These are phyloP conservation scores for Penicillium sp. DNA, from an alignment of 2,329 filamentous ascomycete species.

Conservation along the genomic window DNA sequence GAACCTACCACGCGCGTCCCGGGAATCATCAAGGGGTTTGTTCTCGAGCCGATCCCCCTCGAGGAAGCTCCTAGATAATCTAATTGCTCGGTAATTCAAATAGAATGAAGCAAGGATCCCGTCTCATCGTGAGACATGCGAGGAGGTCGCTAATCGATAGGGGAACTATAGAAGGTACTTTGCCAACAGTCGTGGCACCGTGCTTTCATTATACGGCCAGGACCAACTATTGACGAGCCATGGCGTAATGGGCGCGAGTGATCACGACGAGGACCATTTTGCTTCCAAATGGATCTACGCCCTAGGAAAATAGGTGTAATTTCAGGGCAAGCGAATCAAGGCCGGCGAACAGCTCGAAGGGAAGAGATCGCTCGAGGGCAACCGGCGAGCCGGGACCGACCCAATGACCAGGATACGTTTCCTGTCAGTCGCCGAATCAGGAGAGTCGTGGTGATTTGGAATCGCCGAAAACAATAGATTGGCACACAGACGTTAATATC, in stretches of 20 bases:
- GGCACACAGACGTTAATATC: slow-evolving; percentile 21
- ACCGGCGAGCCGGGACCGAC: slow-evolving; percentile 22
- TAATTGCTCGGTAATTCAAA: slow-evolving; percentile 14
- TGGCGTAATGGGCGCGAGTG: not conserved
- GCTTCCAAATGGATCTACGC: not conserved
- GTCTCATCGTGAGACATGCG: slow-evolving; percentile 21
- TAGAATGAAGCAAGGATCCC: slow-evolving; percentile 36
- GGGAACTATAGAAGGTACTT: not conserved
- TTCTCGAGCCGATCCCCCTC: slow-evolving; percentile 17
- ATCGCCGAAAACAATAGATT: slow-evolving; percentile 8
- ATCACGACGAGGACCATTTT: not conserved
- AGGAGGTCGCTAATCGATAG: slow-evolving; percentile 18
- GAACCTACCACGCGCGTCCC: slow-evolving; percentile 12
- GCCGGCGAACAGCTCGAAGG: not conserved
- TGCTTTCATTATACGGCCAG: not conserved
- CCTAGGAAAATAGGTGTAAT: not conserved
- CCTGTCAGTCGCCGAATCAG: slow-evolving; percentile 26
- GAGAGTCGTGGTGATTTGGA: slow-evolving; percentile 16
- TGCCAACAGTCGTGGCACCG: not conserved
- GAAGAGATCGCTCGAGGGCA: slow-evolving; percentile 19
- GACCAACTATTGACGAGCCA: not conserved
- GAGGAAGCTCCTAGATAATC: slow-evolving; percentile 9
- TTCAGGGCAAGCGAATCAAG: not conserved
- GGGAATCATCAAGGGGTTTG: slow-evolving; percentile 16
- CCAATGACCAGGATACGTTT: slow-evolving; percentile 24